Evolutionary conservation across 1,284 basidiomycete genomes (phyloP).

Genomic region (Ganoderma boninense): DNA sequence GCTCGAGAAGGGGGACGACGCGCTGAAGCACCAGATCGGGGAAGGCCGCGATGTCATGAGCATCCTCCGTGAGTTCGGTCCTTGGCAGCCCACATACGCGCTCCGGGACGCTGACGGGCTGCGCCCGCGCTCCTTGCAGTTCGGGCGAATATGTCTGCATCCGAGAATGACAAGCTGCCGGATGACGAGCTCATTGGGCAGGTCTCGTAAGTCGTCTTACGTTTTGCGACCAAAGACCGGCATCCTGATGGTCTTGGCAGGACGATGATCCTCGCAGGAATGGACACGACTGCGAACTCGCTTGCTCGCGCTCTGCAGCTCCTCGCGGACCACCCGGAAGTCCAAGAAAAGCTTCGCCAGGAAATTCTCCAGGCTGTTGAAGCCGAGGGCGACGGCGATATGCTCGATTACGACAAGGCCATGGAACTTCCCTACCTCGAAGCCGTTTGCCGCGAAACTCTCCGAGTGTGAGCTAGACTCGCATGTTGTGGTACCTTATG

Average conservation of each 20-base stretch:
- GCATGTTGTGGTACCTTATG: not conserved
- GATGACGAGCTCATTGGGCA: conserved; percentile 45
- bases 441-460: conserved; percentile 37
- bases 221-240: no score
- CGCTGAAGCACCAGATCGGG: conserved; percentile 35
- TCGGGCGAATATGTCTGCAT: conserved; percentile 38
- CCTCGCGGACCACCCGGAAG: conserved; percentile 31
- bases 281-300: conserved; percentile 37
- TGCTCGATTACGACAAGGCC: conserved; percentile 33
- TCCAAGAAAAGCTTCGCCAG: conserved; percentile 34
- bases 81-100: not conserved
- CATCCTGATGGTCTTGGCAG: conserved; percentile 13
- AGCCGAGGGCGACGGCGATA: conserved; percentile 25
- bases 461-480: conserved; percentile 31
- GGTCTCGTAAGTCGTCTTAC: conserved; percentile 39
- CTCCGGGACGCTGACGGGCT: not conserved
- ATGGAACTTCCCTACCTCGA: conserved; percentile 35
- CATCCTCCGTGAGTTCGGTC: conserved; percentile 38
- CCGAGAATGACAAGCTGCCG: conserved; percentile 40
- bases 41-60: conserved; percentile 45
- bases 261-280: conserved; percentile 35
- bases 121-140: conserved; percentile 30
- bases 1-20: conserved; percentile 34
- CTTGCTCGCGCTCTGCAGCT: conserved; percentile 31
- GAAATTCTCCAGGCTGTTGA: conserved; percentile 29